A percentile compares a stretch with the other conserved stretches of the same genome.
These are phyloP conservation scores for Yamadazyma sp. DNA, from an alignment of 805 yeast genomes.

Conservation along the genomic window DNA sequence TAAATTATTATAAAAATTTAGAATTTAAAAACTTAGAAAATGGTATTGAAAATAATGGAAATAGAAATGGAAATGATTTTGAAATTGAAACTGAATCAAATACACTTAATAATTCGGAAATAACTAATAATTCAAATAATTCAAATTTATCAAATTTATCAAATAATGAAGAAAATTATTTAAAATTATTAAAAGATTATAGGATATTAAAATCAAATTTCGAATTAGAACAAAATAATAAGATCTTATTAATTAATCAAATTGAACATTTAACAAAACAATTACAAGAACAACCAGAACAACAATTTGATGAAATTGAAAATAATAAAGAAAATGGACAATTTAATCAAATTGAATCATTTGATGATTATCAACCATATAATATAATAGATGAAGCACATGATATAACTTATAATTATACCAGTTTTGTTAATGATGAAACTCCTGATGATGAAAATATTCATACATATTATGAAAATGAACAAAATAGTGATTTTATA, in stretches of 20 bases:
- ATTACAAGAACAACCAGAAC: slow-evolving; percentile 11
- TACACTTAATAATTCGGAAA: background rate
- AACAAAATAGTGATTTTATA: slow-evolving; percentile 4
- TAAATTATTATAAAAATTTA: slow-evolving; percentile 14
- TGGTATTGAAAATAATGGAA: slow-evolving; percentile 7
- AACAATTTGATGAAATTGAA: background rate
- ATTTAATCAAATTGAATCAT: background rate
- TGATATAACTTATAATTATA: slow-evolving; percentile 14
- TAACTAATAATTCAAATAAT: background rate
- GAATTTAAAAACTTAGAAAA: slow-evolving; percentile 10
- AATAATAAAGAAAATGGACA: background rate
- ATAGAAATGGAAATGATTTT: slow-evolving; percentile 8
- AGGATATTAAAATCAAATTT: slow-evolving; percentile 46
- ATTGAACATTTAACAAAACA: slow-evolving; percentile 47
- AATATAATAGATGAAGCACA: too few relatives aligned
- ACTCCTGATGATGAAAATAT: slow-evolving; percentile 8
- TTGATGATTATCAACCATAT: too few relatives aligned
- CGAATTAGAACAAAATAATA: slow-evolving; percentile 52
- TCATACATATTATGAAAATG: background rate
- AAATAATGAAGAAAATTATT: slow-evolving; percentile 19
- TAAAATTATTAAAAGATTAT: slow-evolving; percentile 30
- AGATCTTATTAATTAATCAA: slow-evolving; percentile 52
- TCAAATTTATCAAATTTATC: too few relatives aligned
- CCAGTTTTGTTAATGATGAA: slow-evolving; percentile 11
- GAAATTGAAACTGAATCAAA: background rate